Evolutionary conservation across 2,329 filamentous ascomycete species (phyloP).

Genomic region (Orbilia oligospora): DNA sequence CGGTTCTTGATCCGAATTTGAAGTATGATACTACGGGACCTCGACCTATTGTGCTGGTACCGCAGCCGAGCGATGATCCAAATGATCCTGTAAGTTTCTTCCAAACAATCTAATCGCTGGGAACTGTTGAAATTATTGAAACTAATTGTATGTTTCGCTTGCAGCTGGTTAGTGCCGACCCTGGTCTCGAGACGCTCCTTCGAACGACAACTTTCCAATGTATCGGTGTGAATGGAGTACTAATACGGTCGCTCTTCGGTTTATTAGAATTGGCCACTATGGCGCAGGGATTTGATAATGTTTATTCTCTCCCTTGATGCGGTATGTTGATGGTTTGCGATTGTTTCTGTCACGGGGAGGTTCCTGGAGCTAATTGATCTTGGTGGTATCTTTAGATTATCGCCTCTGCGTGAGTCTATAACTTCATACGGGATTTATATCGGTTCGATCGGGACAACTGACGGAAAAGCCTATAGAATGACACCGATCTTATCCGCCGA

Average conservation of each 20-base stretch:
- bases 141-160: conserved; percentile 19
- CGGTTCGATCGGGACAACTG: conserved; percentile 9
- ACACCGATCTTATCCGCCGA: conserved; percentile 90
- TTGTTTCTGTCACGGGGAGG: not conserved
- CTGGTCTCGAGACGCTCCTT: conserved; percentile 2
- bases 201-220: not conserved
- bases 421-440: not conserved
- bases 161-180: conserved; percentile 37
- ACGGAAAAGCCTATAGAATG: conserved; percentile 67
- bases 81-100: conserved; percentile 84
- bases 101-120: not conserved
- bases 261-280: conserved; percentile 83
- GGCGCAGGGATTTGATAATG: conserved; percentile 86
- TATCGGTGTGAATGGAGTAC: conserved; percentile 33
- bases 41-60: conserved; percentile 83
- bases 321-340: conserved; percentile 50
- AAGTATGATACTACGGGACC: conserved; percentile 81
- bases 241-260: conserved; percentile 52
- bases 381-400: conserved; percentile 72
- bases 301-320: conserved; percentile 82
- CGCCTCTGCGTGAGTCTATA: conserved; percentile 74
- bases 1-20: conserved; percentile 66
- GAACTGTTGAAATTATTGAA: not conserved
- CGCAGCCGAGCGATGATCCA: conserved; percentile 90
- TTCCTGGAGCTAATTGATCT: conserved; percentile 23